Evolutionary conservation across 2,329 filamentous ascomycete genomes (phyloP), one percentile per base, ranked within the genome.

Genomic region (Cordyceps tenuipes): DNA sequence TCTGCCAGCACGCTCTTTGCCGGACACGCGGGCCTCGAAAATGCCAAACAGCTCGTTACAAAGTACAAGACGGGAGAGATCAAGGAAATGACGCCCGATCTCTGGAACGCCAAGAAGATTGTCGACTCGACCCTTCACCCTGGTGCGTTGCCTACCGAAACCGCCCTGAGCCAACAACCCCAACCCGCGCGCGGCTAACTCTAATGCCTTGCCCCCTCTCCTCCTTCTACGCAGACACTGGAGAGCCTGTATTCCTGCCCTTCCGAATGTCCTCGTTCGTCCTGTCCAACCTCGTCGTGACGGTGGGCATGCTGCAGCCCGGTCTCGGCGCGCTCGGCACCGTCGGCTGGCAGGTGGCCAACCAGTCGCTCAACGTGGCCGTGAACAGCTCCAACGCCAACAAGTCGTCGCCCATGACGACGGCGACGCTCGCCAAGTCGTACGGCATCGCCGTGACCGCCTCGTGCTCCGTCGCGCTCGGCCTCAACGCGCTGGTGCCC

Each of bases 351-450:
- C 94, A 99, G 76, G 85, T 97, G 61, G 85, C 89, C 66, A 99
- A 99, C 76, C 94, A 99, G 78, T 97, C 92, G 13, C 87, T 99
- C 68, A 99, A 99, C 73, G 94, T 99, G 31, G 93, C 91, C 66
- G 93, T 99, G 81, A 99, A 99, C 82, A 91, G 86, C 72, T 90
- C 93, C 70, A 99, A 99, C 73, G 91, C 93, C 64, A 99, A 99
- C 82, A 99, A 99, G 75, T 96, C 91, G 44, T 92, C 91, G 3
- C 91, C 93, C 1, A 82, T 97, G 64, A 89, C 89, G 21, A 88
- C 85, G 62, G 83, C 84, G 23, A 89, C 90, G 66, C 86, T 99
- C 63, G 83, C 87, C 63, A 87, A 96, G 75, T 97, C 91, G 56
- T 99, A 97, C 79, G 83, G 89, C 71, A 82, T 96, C 63, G 94